Percentiles rank a stretch among this genome's conserved stretches.
phyloP scores from a whole-genome alignment of 2,329 filamentous ascomycete species.

The Claviceps pusilla region DNA sequence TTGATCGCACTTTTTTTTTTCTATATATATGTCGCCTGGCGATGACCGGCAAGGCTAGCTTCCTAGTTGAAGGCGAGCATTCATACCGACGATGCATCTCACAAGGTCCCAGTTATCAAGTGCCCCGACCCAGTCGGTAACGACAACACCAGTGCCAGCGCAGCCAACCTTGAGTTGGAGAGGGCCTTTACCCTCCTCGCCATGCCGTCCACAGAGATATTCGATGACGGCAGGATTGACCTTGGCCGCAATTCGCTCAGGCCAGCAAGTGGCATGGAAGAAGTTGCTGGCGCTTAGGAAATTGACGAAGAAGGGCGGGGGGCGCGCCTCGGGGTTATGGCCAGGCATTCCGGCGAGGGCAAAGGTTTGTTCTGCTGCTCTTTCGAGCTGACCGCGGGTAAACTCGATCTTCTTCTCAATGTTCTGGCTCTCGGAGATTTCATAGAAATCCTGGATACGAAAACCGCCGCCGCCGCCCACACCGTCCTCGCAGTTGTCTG shows the following conservation, averaged over 20 bases:
- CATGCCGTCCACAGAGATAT: slow-evolving; percentile 45
- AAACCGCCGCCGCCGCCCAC: slow-evolving; percentile 55
- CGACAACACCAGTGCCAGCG: slow-evolving; percentile 71
- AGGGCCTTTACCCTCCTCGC: slow-evolving; percentile 34
- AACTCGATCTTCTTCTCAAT: slow-evolving; percentile 70
- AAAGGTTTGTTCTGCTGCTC: slow-evolving; percentile 42
- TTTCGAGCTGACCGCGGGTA: slow-evolving; percentile 59
- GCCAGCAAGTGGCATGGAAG: slow-evolving; percentile 85
- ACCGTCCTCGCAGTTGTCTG: slow-evolving; percentile 74
- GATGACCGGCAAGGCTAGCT: slow-evolving; percentile 12
- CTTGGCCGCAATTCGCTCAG: slow-evolving; percentile 74
- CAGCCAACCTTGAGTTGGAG: slow-evolving; percentile 43
- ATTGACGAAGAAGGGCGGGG: slow-evolving; percentile 67
- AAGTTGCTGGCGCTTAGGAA: slow-evolving; percentile 88
- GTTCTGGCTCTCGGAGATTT: slow-evolving; percentile 58
- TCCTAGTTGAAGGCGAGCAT: slow-evolving; percentile 47
- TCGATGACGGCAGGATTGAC: slow-evolving; percentile 64
- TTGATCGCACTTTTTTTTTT: background rate
- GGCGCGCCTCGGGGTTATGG: slow-evolving; percentile 14
- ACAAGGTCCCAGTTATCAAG: slow-evolving; percentile 84
- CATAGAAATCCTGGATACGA: slow-evolving; percentile 89
- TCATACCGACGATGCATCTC: slow-evolving; percentile 80
- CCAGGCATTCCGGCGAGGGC: slow-evolving; percentile 24
- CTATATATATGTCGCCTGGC: background rate
- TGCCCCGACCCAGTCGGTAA: slow-evolving; percentile 85